Base-by-base conservation (phyloP, 2,329 filamentous ascomycete species). In the Zymoseptoria pseudotritici region DNA sequence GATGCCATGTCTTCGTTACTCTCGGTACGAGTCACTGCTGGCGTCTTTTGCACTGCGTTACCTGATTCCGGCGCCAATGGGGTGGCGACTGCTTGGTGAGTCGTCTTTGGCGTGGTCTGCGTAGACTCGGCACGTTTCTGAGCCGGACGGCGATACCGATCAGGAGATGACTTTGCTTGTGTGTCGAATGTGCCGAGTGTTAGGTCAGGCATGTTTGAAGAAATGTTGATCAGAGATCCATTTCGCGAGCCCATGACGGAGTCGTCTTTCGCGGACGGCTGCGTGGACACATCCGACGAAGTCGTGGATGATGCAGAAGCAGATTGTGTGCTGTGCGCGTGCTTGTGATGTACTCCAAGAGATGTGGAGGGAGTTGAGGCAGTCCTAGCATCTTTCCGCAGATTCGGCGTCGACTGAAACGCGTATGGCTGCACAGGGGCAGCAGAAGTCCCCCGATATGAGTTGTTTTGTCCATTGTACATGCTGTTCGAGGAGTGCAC, bases 61-160 rank as follows among this genome's bases (percentile, higher is more conserved):
- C 22, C 22, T 29, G 24, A 13, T 10, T 53, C 20, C 21, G 22
- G 20, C 52, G 17, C 22, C 20, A 29, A 19, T 29, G n/a, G 52
- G n/a, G 52, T 52, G 20, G 50, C 50, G 66, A 49, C 62, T 65
- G 31, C 20, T 20, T 72, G 75, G 50, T 59, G 67, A 51, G 59
- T 62, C 52, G 70, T 58, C 55, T 70, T 62, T 50, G 71, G 66
- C 55, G 72, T 72, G 63, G 70, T 68, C 54, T 67, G 75, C 68
- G 70, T 78, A 64, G 77, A 81, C 65, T 85, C 84, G 17, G 78
- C 75, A 61, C 83, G 70, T 56, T 69, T 79, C 65, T 83, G 82
- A 60, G 82, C 79, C 58, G 80, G 80, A 61, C 91, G 87, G 68
- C 91, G 84, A 73, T 97, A 97, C 61, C 93, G 85, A 72, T 96